A percentile compares a stretch with the other conserved stretches of the same genome.
phyloP scores from a whole-genome alignment of 805 yeast species.

The Lipomyces spencermartinsiae region DNA sequence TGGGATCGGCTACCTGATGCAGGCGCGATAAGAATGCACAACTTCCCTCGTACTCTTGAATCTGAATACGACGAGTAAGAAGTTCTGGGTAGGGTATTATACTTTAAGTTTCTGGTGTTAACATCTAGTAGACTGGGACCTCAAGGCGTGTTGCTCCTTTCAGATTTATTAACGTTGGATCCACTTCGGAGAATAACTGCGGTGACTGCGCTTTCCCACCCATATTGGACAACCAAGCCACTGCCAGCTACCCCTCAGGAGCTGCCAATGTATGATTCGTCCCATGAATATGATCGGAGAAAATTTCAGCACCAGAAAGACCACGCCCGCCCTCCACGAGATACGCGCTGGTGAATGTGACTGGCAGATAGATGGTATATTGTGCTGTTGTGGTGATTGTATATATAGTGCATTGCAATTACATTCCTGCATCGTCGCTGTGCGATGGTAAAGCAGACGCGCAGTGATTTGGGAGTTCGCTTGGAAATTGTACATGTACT shows the following conservation, averaged over 20 bases:
- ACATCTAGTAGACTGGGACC: slow-evolving; percentile 41
- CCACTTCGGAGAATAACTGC: slow-evolving; percentile 82
- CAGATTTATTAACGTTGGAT: slow-evolving; percentile 68
- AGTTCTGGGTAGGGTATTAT: background rate
- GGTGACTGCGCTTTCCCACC: slow-evolving; percentile 71
- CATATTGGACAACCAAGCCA: slow-evolving; percentile 72
- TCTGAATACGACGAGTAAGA: slow-evolving; percentile 58
- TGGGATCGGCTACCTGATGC: slow-evolving; percentile 72
- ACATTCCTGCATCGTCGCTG: background rate
- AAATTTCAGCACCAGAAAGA: slow-evolving; percentile 17
- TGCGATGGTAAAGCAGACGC: background rate
- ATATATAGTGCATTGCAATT: background rate
- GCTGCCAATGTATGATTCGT: slow-evolving; percentile 77
- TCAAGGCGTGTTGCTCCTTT: slow-evolving; percentile 61
- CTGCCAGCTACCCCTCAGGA: slow-evolving; percentile 60
- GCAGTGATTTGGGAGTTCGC: background rate
- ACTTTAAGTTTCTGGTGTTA: background rate
- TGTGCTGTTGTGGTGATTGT: background rate
- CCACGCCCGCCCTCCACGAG: slow-evolving; percentile 3
- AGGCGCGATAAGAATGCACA: slow-evolving; percentile 10
- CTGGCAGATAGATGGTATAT: background rate
- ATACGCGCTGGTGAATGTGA: background rate
- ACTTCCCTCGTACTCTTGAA: slow-evolving; percentile 41
- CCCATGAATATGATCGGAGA: slow-evolving; percentile 79
- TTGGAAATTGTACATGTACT: background rate